Conservation (phyloP, 2,329 filamentous ascomycete genomes). For the Volutella citrinella region DNA sequence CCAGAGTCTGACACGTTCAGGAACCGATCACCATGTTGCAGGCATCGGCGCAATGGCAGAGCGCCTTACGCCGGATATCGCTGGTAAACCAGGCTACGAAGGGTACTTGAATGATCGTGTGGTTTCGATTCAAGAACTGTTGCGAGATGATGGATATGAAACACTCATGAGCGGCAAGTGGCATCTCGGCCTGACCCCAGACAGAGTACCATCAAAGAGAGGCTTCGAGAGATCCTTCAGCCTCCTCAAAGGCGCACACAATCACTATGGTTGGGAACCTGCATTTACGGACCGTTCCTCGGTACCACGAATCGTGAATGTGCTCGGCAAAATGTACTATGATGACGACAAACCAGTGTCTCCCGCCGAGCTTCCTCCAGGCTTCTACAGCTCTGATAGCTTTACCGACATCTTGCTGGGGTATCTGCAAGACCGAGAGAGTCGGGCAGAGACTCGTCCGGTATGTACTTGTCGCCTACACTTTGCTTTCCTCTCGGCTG, state of each 20-base stretch:
- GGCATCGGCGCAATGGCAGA: no score
- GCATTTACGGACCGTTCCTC: not conserved
- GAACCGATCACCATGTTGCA: no score
- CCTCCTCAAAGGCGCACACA: conserved; percentile 57
- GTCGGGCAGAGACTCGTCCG: conserved; percentile 22
- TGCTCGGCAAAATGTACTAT: conserved; percentile 15
- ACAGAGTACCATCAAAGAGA: conserved; percentile 11
- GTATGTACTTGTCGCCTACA: no score
- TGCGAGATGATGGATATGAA: conserved; percentile 54
- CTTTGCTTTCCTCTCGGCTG: no score
- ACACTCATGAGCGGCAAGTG: conserved; percentile 55
- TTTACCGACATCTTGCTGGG: conserved; percentile 43
- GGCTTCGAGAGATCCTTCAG: conserved; percentile 60
- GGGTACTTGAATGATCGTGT: no score
- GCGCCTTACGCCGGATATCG: no score
- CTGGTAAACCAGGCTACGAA: no score
- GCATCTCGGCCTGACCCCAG: conserved; percentile 15
- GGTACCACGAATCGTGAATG: conserved; percentile 15
- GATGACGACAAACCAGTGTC: conserved; percentile 12
- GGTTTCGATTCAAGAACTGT: conserved; percentile 50
- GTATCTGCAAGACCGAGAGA: conserved; percentile 32
- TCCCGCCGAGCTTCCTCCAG: conserved; percentile 35
- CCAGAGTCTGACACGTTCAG: no score
- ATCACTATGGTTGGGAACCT: conserved; percentile 39
- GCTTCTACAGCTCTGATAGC: conserved; percentile 44